Percentiles rank a stretch among this genome's conserved stretches.
Evolutionary conservation across 2,329 filamentous ascomycete genomes (phyloP).

Genomic region (Ceratocystis colombiana): DNA sequence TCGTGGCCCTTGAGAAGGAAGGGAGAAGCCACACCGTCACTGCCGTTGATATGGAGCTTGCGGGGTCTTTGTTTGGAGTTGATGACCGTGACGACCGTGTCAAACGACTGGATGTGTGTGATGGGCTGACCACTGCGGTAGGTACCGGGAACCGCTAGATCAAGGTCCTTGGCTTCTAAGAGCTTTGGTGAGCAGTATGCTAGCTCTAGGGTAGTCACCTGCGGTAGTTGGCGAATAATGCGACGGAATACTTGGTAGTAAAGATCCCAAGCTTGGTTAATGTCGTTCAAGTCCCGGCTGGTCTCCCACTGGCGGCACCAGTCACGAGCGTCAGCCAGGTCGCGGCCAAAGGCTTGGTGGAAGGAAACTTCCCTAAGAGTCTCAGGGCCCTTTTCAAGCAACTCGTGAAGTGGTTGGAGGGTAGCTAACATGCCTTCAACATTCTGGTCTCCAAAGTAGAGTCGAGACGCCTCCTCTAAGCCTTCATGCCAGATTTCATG

Average conservation of each 20-base stretch:
- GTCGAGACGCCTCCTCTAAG: conserved; percentile 84
- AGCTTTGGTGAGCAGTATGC: conserved; percentile 95
- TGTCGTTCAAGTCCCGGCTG: conserved; percentile 81
- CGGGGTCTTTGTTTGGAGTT: conserved; percentile 93
- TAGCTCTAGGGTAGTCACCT: conserved; percentile 83
- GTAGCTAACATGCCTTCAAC: conserved; percentile 95
- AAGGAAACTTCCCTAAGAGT: conserved; percentile 95
- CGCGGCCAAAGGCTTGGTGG: conserved; percentile 90
- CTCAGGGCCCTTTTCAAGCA: conserved; percentile 82
- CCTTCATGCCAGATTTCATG: conserved; percentile 99
- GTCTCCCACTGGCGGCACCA: conserved; percentile 90
- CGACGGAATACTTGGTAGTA: conserved; percentile 98
- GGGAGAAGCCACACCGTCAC: conserved; percentile 76
- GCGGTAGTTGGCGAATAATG: conserved; percentile 84
- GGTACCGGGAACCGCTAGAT: conserved; percentile 90
- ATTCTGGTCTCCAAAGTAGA: conserved; percentile 97
- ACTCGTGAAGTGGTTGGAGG: conserved; percentile 79
- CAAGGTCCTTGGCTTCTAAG: conserved; percentile 72
- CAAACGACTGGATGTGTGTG: conserved; percentile 79
- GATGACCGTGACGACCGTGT: conserved; percentile 81
- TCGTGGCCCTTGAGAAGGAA: conserved; percentile 98
- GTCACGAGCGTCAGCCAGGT: conserved; percentile 86
- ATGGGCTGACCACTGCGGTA: conserved; percentile 71
- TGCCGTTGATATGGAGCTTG: conserved; percentile 78
- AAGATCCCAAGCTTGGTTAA: conserved; percentile 97